Evolutionary conservation across 352 stramenopile genomes (phyloP).

Genomic region (Globisporangium uncinulatum): DNA sequence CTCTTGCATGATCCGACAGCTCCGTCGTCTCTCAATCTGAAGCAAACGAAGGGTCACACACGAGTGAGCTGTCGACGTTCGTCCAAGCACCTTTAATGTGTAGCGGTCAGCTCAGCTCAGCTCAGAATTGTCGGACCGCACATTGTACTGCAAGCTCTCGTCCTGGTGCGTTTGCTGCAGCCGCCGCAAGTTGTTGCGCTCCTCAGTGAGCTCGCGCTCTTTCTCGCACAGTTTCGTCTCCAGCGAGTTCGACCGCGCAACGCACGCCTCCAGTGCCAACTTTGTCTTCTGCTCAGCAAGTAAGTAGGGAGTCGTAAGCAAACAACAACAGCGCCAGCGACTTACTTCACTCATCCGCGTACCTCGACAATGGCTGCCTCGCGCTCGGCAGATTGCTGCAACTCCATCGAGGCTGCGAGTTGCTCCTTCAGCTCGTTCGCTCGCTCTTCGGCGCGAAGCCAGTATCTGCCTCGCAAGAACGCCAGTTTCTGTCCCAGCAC

Average conservation of each 20-base stretch:
- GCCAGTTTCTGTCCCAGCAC: slow-evolving; percentile 4
- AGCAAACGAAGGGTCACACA: neutral
- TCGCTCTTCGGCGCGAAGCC: slow-evolving; percentile 6
- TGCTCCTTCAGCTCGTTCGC: slow-evolving; percentile 5
- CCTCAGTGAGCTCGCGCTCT: slow-evolving; percentile 10
- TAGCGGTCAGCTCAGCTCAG: too few species aligned
- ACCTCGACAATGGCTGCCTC: slow-evolving; percentile 4
- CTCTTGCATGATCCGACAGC: slow-evolving; percentile 19
- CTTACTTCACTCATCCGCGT: neutral
- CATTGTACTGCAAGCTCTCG: slow-evolving; percentile 15
- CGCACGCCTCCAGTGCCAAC: neutral
- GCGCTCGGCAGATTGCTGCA: neutral
- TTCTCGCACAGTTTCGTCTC: slow-evolving; percentile 6
- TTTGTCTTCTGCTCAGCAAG: slow-evolving; percentile 3
- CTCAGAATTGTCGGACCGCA: neutral
- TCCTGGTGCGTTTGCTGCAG: slow-evolving; percentile 12
- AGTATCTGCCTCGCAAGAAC: slow-evolving; percentile 9
- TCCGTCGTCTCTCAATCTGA: slow-evolving; percentile 18
- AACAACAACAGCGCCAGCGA: neutral
- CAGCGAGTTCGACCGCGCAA: neutral
- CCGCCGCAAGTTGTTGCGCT: slow-evolving; percentile 7
- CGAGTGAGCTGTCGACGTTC: neutral
- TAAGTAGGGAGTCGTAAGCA: neutral
- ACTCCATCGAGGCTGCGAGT: neutral
- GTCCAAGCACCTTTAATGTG: neutral